Base-by-base conservation (phyloP, 441 rosid species). In the Lepidium campestre region DNA sequence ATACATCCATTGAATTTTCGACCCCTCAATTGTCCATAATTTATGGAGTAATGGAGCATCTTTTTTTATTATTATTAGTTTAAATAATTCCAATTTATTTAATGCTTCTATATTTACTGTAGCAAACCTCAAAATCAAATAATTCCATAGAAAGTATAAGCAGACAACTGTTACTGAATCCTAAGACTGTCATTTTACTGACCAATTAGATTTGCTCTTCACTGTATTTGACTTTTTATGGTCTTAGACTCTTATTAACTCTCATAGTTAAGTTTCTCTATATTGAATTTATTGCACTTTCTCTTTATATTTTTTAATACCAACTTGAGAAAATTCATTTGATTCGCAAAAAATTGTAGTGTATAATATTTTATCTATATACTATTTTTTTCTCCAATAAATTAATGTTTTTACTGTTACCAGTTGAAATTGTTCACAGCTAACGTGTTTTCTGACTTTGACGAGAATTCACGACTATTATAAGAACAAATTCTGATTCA, bases 1-100 rank as follows among this genome's bases (percentile, higher is more conserved):
- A 65, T 53, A 66, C 63, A 73, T 73, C 57, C 77, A 73, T 67
- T 73, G 68, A 73, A 73, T 66, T 27, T 57, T 19, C 68, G 62
- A 59, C 68, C 49, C 29, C 57, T 73, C 76, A 18, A 67, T 42
- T 60, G 63, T 67, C 63, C 68, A 73, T 52, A 66, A 60, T 67
- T 73, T 59, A 58, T 71, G 65, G 76, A 55, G 55, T 57, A 41
- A 42, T 64, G 14, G 45, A 57, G 22, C 19, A 1, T 57, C 22
- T 46, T 40, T 62, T 49, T 48, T 22, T n/a, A n/a, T n/a, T n/a
- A n/a, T 57, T 29, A 17, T 35, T 61, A 49, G 29, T 53, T 42
- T 37, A 9, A 9, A 56, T 36, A 15, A 45, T 10, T 64, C 54
- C 54, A 22, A 25, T 29, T 53, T 56, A 65, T 65, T 57, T 5